phyloP scores from a whole-genome alignment of 2,329 filamentous ascomycete genomes.

The Penicillium decumbens region DNA sequence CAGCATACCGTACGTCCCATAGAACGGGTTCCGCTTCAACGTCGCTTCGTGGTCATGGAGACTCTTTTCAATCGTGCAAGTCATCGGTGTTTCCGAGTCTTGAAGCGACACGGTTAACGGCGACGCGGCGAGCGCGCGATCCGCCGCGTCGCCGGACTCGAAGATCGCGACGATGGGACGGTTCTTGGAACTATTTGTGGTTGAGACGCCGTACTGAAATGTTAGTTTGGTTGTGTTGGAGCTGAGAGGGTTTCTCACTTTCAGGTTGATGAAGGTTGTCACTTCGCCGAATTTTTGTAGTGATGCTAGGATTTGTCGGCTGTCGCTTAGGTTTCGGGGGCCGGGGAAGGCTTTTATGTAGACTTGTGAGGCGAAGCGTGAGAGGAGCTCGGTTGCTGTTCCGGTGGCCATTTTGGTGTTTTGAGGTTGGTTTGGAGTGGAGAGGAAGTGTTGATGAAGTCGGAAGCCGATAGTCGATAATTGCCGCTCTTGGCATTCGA shows the following conservation, averaged over 20 bases:
- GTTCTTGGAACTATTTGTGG: constrained; percentile 9
- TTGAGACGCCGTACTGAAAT: constrained; percentile 27
- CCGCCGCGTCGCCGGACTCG: constrained; percentile 33
- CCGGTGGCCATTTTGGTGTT: constrained; percentile 11
- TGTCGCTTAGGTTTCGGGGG: constrained; percentile 31
- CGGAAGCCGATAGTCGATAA: no score
- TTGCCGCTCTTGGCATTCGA: constrained; percentile 10
- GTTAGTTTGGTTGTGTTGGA: not conserved
- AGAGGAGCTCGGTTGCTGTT: not conserved
- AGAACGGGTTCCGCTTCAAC: constrained; percentile 33
- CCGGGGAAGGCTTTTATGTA: constrained; percentile 29
- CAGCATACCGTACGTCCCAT: constrained; percentile 24
- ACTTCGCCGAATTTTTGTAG: constrained; percentile 43
- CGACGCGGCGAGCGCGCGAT: constrained; percentile 31
- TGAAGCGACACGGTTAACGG: constrained; percentile 26
- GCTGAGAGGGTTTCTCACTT: constrained; percentile 21
- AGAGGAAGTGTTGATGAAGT: constrained; percentile 8
- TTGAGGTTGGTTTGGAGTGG: constrained; percentile 3
- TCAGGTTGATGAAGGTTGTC: constrained; percentile 35
- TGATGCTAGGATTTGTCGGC: constrained; percentile 32
- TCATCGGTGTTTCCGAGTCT: constrained; percentile 10
- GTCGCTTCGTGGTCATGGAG: constrained; percentile 28
- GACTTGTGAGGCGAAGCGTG: constrained; percentile 22
- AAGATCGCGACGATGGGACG: constrained; percentile 34
- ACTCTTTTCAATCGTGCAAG: constrained; percentile 26